Evolutionary conservation across 345 rosid genomes (phyloP).

Genomic region (Clarkia xantiana): DNA sequence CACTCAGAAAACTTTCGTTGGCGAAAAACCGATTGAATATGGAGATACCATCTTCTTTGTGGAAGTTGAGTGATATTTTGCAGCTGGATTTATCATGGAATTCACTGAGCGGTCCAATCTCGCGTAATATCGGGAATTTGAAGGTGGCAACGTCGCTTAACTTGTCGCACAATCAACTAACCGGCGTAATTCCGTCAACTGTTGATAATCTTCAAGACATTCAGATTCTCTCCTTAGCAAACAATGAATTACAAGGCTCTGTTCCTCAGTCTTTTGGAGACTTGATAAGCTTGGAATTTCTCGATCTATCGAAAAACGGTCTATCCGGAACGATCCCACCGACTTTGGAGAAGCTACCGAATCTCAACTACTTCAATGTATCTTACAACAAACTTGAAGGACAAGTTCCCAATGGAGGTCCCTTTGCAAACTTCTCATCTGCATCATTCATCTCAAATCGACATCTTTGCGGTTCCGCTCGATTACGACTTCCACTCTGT

Average conservation of each 20-base stretch:
- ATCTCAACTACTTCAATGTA: not conserved
- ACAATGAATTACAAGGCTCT: not conserved
- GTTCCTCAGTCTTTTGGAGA: not conserved
- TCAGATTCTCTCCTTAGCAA: not conserved
- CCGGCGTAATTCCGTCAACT: constrained; percentile 4
- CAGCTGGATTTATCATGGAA: constrained; percentile 1
- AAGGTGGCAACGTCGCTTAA: not conserved
- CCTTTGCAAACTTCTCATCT: constrained; percentile 2
- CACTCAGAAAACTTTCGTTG: not conserved
- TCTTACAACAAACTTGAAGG: not conserved
- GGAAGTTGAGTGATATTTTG: not conserved
- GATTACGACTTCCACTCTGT: not conserved
- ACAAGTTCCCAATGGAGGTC: not conserved
- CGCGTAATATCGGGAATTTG: not conserved
- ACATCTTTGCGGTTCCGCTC: not conserved
- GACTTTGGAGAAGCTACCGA: fast-evolving
- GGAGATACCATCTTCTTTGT: not conserved
- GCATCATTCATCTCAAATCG: constrained; percentile 1
- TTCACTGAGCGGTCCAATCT: not conserved
- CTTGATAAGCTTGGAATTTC: not conserved
- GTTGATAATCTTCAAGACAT: constrained; percentile 4
- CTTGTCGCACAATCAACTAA: not conserved
- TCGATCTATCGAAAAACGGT: constrained; percentile 1
- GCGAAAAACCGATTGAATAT: not conserved
- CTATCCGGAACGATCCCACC: not conserved